phyloP scores from a whole-genome alignment of 2,329 filamentous ascomycete genomes.

The Monilinia polystroma region DNA sequence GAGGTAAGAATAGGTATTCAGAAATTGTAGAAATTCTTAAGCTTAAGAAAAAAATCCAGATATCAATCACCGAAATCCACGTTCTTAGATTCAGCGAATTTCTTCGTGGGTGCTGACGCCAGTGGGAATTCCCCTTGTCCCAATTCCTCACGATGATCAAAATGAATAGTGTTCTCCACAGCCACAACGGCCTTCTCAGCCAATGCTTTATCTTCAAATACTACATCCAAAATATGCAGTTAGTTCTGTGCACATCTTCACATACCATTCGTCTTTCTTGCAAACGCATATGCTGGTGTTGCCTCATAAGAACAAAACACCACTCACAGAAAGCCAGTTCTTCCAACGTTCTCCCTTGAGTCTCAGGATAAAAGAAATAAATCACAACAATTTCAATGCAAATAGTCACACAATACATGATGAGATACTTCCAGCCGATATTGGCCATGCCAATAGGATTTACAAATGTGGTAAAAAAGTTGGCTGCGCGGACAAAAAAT shows the following conservation, averaged over 20 bases:
- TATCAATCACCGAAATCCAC: not conserved
- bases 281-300: no score
- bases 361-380: constrained; percentile 48
- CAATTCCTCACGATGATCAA: constrained; percentile 24
- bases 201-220: constrained; percentile 42
- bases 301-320: not conserved
- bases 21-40: not conserved
- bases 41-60: not conserved
- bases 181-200: constrained; percentile 41
- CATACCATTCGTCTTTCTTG: not conserved
- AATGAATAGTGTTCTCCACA: constrained; percentile 41
- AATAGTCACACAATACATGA: constrained; percentile 46
- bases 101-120: not conserved
- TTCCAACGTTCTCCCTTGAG: constrained; percentile 45
- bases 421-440: constrained; percentile 34
- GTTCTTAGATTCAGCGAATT: not conserved
- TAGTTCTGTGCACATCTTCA: not conserved
- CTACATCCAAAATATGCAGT: constrained; percentile 26
- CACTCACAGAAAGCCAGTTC: constrained; percentile 46
- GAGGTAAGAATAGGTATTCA: not conserved
- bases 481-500: constrained; percentile 42
- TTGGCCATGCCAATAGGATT: constrained; percentile 46
- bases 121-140: not conserved
- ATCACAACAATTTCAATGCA: constrained; percentile 45
- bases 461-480: constrained; percentile 42